Evolutionary conservation across 257 asterid species (phyloP).

Genomic region (Rauvolfia tetraphylla): DNA sequence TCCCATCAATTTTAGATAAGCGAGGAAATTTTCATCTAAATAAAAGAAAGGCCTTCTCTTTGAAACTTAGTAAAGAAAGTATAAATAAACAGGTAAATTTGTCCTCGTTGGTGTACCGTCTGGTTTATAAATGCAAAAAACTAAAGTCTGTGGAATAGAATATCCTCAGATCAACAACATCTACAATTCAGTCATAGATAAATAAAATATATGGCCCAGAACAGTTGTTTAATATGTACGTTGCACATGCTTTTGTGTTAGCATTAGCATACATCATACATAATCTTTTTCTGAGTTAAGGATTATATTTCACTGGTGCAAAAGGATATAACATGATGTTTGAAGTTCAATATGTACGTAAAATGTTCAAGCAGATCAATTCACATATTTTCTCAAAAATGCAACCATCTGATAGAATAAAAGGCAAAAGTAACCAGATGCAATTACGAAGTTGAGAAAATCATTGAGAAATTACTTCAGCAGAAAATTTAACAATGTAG

Average conservation of each 20-base stretch:
- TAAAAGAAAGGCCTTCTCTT: neutral
- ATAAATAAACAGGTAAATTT: neutral
- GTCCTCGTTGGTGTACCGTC: neutral
- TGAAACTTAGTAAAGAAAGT: neutral
- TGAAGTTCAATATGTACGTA: neutral
- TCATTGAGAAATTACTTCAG: neutral
- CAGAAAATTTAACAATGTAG: neutral
- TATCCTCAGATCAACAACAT: neutral
- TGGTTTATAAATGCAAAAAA: neutral
- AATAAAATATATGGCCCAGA: neutral
- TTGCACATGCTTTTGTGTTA: neutral
- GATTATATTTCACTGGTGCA: neutral
- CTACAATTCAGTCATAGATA: neutral
- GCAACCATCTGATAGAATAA: neutral
- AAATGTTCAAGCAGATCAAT: too few species aligned
- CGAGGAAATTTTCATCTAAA: neutral
- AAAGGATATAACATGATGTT: neutral
- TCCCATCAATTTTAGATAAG: neutral
- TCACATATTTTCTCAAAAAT: too few species aligned
- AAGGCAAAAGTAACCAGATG: neutral
- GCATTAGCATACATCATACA: neutral
- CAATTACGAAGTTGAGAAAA: neutral
- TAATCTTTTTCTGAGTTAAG: neutral
- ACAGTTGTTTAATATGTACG: neutral
- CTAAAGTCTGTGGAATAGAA: neutral